Conservation (phyloP, 306 rosid genomes). For the Dalbergia oliveri region DNA sequence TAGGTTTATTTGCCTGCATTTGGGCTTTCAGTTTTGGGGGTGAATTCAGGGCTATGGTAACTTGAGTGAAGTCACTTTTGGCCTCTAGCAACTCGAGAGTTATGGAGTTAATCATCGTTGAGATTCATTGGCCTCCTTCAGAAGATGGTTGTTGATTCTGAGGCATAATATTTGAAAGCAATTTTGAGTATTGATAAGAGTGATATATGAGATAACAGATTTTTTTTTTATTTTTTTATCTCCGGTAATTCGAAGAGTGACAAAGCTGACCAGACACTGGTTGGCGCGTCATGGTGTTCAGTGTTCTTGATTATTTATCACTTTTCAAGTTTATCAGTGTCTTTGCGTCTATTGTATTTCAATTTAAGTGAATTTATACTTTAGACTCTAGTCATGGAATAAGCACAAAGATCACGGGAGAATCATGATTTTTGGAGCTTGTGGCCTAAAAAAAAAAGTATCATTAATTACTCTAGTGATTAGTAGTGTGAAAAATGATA, state of each 20-base stretch:
- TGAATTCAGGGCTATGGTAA: conserved; percentile 6
- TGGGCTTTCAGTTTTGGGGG: conserved; percentile 25
- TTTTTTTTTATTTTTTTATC: too few species aligned
- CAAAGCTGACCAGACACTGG: not conserved
- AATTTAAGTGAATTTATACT: not conserved
- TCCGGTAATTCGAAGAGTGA: not conserved
- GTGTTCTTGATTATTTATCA: not conserved
- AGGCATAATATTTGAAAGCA: not conserved
- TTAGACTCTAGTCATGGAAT: too few species aligned
- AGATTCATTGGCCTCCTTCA: conserved; percentile 14
- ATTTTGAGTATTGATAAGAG: not conserved
- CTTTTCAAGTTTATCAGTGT: too few species aligned
- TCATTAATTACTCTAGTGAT: too few species aligned
- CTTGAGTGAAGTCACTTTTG: conserved; percentile 13
- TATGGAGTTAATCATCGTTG: not conserved
- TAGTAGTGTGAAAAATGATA: too few species aligned
- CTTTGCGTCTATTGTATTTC: not conserved
- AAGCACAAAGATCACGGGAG: not conserved
- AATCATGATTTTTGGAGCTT: not conserved
- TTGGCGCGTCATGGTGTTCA: not conserved
- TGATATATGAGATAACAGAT: not conserved
- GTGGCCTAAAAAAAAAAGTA: not conserved
- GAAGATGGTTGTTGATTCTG: not conserved
- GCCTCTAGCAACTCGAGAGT: conserved; percentile 14
- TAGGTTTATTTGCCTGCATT: conserved; percentile 35